phyloP scores from a whole-genome alignment of 2,329 filamentous ascomycete species.

The Cladophialophora chaetospira region DNA sequence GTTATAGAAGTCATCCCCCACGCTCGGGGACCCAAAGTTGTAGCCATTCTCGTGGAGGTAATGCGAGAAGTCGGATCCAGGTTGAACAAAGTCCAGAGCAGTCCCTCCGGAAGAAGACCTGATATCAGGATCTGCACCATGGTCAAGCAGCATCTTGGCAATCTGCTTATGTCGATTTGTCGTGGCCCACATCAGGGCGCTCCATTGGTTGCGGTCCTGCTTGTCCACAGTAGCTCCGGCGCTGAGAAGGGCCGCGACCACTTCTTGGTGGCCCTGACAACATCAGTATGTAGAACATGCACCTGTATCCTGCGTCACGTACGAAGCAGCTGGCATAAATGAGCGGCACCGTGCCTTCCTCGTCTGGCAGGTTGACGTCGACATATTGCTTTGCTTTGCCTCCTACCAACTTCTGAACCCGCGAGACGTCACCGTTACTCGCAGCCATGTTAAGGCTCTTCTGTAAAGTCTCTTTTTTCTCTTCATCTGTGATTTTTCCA shows the following conservation, averaged over 20 bases:
- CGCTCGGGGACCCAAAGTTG: conserved; percentile 49
- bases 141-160: conserved; percentile 86
- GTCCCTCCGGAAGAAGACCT: conserved; percentile 93
- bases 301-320: background rate
- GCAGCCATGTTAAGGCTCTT: conserved; percentile 91
- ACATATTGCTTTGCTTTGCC: conserved; percentile 75
- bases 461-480: conserved; percentile 82
- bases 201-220: conserved; percentile 97
- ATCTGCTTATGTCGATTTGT: conserved; percentile 97
- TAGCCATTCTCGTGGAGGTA: conserved; percentile 96
- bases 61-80: conserved; percentile 93
- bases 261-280: conserved; percentile 73
- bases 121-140: conserved; percentile 91
- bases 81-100: conserved; percentile 92
- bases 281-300: background rate
- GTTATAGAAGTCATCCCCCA: conserved; percentile 78
- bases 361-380: conserved; percentile 83
- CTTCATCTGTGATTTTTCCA: conserved; percentile 69
- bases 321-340: conserved; percentile 96
- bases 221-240: conserved; percentile 87
- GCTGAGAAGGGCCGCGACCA: conserved; percentile 79
- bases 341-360: conserved; percentile 92
- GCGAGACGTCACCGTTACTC: conserved; percentile 88
- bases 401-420: conserved; percentile 73
- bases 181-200: conserved; percentile 99